Evolutionary conservation across 1,284 basidiomycete genomes (phyloP).

Genomic region (Heliocybe sulcata): DNA sequence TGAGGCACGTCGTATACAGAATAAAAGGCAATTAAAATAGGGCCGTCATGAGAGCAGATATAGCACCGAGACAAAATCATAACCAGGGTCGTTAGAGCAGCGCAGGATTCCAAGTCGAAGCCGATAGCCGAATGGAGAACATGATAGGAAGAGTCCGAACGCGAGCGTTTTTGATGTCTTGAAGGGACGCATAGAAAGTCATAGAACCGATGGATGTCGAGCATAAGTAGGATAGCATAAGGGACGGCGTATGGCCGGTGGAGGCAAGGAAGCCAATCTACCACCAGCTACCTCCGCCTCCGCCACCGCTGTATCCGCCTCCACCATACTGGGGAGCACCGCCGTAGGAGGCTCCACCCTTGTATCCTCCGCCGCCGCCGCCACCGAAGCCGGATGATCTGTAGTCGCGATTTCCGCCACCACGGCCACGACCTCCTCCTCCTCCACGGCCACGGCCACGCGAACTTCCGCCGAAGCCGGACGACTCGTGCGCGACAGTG

Average conservation of each 20-base stretch:
- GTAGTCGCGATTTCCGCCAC: slow-evolving; percentile 39
- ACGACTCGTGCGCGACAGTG: slow-evolving; percentile 76
- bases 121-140: slow-evolving; percentile 13
- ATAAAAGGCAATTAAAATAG: slow-evolving; percentile 35
- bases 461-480: slow-evolving; percentile 53
- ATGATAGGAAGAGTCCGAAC: slow-evolving; percentile 15
- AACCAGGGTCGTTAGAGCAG: slow-evolving; percentile 43
- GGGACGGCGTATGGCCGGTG: slow-evolving; percentile 4
- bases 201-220: slow-evolving; percentile 11
- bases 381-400: slow-evolving; percentile 28
- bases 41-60: slow-evolving; percentile 44
- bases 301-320: slow-evolving; percentile 22
- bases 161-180: slow-evolving; percentile 6
- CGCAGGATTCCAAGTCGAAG: slow-evolving; percentile 30
- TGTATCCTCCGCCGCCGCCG: slow-evolving; percentile 17
- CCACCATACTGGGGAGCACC: slow-evolving; percentile 16
- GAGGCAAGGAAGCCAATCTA: slow-evolving; percentile 11
- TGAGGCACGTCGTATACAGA: slow-evolving; percentile 29
- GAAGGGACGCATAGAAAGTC: slow-evolving; percentile 5
- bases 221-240: slow-evolving; percentile 22
- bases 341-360: slow-evolving; percentile 10
- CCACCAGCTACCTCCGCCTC: slow-evolving; percentile 24
- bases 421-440: slow-evolving; percentile 53
- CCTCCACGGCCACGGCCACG: slow-evolving; percentile 48
- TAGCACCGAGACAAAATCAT: slow-evolving; percentile 52